Conservation (phyloP, 208 protist genomes). For the Leishmania major region DNA sequence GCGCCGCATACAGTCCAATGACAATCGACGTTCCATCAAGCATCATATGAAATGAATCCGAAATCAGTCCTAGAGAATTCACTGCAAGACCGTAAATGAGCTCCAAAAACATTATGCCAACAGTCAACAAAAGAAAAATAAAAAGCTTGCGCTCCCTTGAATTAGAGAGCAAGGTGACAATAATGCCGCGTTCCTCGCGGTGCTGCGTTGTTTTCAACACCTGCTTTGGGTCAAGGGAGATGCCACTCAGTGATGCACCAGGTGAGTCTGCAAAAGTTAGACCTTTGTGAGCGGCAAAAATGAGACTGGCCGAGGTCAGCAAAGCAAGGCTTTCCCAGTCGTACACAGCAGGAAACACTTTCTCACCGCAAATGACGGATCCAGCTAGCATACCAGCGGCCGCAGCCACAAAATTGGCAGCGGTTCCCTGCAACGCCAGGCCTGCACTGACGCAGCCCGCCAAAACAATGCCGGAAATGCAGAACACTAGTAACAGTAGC, state of each 20-base stretch:
- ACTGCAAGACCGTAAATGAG: conserved; percentile 73
- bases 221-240: conserved; percentile 14
- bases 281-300: conserved; percentile 15
- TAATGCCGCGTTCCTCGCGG: neutral
- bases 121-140: conserved; percentile 78
- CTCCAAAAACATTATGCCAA: conserved; percentile 83
- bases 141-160: conserved; percentile 54
- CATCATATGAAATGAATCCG: conserved; percentile 98
- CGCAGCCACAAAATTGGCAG: neutral
- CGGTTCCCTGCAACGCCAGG: neutral
- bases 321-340: conserved; percentile 15
- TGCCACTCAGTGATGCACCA: neutral
- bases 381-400: neutral
- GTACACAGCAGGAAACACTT: conserved; percentile 5
- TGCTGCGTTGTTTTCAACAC: conserved; percentile 18
- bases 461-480: neutral
- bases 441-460: neutral
- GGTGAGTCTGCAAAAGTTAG: conserved; percentile 4
- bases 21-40: conserved; percentile 95
- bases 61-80: conserved; percentile 93
- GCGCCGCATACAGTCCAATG: conserved; percentile 93
- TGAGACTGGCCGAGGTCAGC: neutral
- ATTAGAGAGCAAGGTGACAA: conserved; percentile 19
- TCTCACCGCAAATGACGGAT: conserved; percentile 1
- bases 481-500: conserved; percentile 13